A percentile compares a stretch with the other conserved stretches of the same genome.
Conservation (phyloP, 495 filamentous ascomycete species). For the Penicillium crystallinum region DNA sequence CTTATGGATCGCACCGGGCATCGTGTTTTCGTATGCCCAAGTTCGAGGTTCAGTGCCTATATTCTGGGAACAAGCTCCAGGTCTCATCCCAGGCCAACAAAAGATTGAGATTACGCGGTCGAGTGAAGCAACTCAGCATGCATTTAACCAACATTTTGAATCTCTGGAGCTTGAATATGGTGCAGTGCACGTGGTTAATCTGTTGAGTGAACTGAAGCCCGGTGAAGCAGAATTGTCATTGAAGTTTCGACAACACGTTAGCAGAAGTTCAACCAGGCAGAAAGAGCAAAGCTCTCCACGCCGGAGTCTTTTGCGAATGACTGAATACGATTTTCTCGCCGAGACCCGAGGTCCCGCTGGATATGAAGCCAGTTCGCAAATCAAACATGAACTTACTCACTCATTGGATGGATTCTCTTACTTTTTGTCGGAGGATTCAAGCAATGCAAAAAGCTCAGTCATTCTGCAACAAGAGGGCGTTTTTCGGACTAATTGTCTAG, state of each 20-base stretch:
- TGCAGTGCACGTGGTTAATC: slow-evolving; percentile 82
- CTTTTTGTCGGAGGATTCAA: slow-evolving; percentile 69
- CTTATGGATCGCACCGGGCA: slow-evolving; percentile 63
- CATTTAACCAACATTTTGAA: slow-evolving; percentile 92
- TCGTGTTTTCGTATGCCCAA: slow-evolving; percentile 92
- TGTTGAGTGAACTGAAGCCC: slow-evolving; percentile 80
- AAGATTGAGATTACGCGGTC: slow-evolving; percentile 90
- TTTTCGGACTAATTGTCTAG: slow-evolving; percentile 93
- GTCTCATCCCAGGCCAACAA: slow-evolving; percentile 85
- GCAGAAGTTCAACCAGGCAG: slow-evolving; percentile 59
- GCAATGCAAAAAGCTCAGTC: slow-evolving; percentile 38
- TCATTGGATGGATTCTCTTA: slow-evolving; percentile 86
- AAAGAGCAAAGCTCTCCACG: slow-evolving; percentile 46
- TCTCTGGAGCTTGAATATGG: slow-evolving; percentile 78
- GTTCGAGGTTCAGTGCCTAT: slow-evolving; percentile 87
- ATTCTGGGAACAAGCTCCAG: slow-evolving; percentile 93
- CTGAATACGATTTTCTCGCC: slow-evolving; percentile 92
- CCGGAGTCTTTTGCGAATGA: slow-evolving; percentile 65
- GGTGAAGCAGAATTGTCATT: slow-evolving; percentile 76
- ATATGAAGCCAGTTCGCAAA: slow-evolving; percentile 80
- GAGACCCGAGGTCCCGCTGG: slow-evolving; percentile 83
- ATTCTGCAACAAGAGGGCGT: slow-evolving; percentile 88
- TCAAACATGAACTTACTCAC: slow-evolving; percentile 64
- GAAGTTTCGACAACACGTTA: slow-evolving; percentile 72
- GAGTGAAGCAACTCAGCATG: slow-evolving; percentile 84